Evolutionary conservation across 169 alveolate genomes (phyloP).

Genomic region (Plasmodium reichenowi): DNA sequence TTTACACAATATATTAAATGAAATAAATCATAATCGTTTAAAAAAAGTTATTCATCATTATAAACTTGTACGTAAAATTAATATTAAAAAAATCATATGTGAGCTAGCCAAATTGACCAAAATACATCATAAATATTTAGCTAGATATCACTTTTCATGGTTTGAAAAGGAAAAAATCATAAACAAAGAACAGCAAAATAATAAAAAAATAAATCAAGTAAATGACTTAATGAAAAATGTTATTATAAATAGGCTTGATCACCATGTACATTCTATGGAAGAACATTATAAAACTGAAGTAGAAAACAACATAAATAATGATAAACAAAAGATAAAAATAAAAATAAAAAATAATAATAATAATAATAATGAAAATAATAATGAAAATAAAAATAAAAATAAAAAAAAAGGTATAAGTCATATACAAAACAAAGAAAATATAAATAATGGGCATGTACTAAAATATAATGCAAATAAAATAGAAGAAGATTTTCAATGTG

Average conservation of each 20-base stretch:
- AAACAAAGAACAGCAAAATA: background rate
- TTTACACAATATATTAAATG: constrained; percentile 19
- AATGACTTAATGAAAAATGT: constrained; percentile 21
- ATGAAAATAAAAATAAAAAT: too few relatives aligned
- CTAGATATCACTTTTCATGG: constrained; percentile 66
- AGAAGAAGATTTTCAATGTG: too few relatives aligned
- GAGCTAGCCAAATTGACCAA: constrained; percentile 37
- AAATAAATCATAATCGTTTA: constrained; percentile 20
- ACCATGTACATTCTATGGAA: too few relatives aligned
- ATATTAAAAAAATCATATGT: constrained; percentile 41
- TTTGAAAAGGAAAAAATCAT: constrained; percentile 23
- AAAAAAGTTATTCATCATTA: constrained; percentile 43
- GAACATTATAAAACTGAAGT: too few relatives aligned
- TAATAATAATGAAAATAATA: too few relatives aligned
- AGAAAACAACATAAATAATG: too few relatives aligned
- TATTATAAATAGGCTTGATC: constrained; percentile 1
- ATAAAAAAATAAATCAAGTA: constrained; percentile 5
- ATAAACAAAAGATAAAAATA: too few relatives aligned
- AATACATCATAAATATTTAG: constrained; percentile 68
- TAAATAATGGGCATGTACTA: too few relatives aligned
- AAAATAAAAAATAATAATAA: too few relatives aligned
- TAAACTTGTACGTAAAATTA: constrained; percentile 44
- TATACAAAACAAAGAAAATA: too few relatives aligned
- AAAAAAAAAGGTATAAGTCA: too few relatives aligned
- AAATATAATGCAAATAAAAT: too few relatives aligned